phyloP scores from a whole-genome alignment of 495 filamentous ascomycete genomes.

The Penicillium macrosclerotiorum region DNA sequence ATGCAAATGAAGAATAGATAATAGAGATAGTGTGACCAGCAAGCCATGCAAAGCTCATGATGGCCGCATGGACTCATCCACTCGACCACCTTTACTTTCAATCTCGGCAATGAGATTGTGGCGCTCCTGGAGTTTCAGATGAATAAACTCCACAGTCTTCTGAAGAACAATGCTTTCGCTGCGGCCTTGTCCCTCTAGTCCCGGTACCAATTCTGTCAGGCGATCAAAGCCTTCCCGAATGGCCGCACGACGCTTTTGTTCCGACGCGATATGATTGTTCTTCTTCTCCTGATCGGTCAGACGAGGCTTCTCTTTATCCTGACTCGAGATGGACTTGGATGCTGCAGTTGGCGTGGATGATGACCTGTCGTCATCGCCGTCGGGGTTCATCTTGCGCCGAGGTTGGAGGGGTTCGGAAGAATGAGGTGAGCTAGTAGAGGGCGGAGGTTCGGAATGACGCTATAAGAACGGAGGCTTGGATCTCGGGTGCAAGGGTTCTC shows the following conservation, averaged over 20 bases:
- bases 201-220: constrained; percentile 79
- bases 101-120: constrained; percentile 60
- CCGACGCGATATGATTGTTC: constrained; percentile 84
- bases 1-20: constrained; percentile 2
- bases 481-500: neutral
- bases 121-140: constrained; percentile 60
- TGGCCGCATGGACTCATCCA: constrained; percentile 47
- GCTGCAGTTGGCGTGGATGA: constrained; percentile 58
- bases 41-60: constrained; percentile 15
- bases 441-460: neutral
- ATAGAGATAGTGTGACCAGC: neutral
- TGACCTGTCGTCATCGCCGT: constrained; percentile 37
- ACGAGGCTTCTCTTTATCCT: constrained; percentile 64
- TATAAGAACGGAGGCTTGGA: neutral
- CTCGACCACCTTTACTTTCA: constrained; percentile 56
- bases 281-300: constrained; percentile 87
- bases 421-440: neutral
- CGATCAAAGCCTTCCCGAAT: constrained; percentile 87
- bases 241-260: constrained; percentile 83
- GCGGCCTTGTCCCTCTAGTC: constrained; percentile 75
- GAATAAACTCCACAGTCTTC: constrained; percentile 71
- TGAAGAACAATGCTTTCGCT: constrained; percentile 82
- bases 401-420: constrained; percentile 2
- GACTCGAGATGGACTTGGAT: constrained; percentile 48
- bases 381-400: constrained; percentile 26